phyloP scores from a whole-genome alignment of 768 basidiomycete species.

The Dacryopinax primogenitus region DNA sequence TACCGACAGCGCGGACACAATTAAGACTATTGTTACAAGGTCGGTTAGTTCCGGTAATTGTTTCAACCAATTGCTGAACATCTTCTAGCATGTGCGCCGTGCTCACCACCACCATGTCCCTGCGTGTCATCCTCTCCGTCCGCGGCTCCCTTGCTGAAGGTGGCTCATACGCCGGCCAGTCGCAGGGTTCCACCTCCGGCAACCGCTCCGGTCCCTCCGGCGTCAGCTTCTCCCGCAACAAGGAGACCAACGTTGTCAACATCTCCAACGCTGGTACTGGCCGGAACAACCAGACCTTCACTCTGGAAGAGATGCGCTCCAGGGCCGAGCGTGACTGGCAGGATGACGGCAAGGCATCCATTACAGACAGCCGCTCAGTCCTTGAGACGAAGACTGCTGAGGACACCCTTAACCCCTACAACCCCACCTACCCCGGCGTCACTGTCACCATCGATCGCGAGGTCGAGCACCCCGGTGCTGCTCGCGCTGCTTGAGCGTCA shows the following conservation, averaged over 20 bases:
- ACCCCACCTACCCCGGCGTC: slow-evolving; percentile 32
- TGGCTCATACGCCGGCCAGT: slow-evolving; percentile 50
- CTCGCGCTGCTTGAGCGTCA: neutral
- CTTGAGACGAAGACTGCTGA: slow-evolving; percentile 23
- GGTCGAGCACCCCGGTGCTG: slow-evolving; percentile 31
- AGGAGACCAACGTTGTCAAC: slow-evolving; percentile 18
- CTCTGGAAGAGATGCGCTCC: slow-evolving; percentile 25
- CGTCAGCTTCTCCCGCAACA: slow-evolving; percentile 29
- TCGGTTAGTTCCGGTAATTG: slow-evolving; percentile 17
- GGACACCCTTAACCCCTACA: slow-evolving; percentile 14
- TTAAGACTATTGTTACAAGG: slow-evolving; percentile 71
- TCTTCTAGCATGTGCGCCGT: slow-evolving; percentile 60
- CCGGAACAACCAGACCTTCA: slow-evolving; percentile 19
- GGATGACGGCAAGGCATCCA: slow-evolving; percentile 27
- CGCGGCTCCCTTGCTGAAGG: slow-evolving; percentile 62
- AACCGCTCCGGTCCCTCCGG: slow-evolving; percentile 37
- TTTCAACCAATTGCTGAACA: neutral
- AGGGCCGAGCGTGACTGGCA: slow-evolving; percentile 27
- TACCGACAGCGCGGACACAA: slow-evolving; percentile 45
- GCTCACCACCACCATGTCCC: slow-evolving; percentile 75
- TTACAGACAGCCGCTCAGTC: slow-evolving; percentile 12
- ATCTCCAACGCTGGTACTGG: slow-evolving; percentile 16
- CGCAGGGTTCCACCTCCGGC: slow-evolving; percentile 30
- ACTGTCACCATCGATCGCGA: slow-evolving; percentile 48
- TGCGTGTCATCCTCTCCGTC: slow-evolving; percentile 73